Conservation (phyloP, 2,329 filamentous ascomycete genomes). For the Ceratocystis alfenasii region DNA sequence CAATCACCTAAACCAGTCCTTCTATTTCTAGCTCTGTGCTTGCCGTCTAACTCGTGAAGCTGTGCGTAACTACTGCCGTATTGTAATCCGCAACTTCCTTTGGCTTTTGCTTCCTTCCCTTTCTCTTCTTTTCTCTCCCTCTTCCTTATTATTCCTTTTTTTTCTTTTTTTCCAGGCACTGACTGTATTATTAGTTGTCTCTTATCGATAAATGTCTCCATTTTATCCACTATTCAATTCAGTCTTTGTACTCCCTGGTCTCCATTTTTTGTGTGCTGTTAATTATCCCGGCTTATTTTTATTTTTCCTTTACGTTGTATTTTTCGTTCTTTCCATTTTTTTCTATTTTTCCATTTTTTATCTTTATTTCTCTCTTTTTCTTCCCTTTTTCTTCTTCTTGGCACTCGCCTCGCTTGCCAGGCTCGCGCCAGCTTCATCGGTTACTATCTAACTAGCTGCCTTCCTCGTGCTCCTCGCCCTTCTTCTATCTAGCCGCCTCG, state of each 20-base stretch:
- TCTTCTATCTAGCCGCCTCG: neutral
- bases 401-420: neutral
- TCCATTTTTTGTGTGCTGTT: too few relatives aligned
- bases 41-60: neutral
- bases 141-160: neutral
- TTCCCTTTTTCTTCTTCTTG: neutral
- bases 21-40: neutral
- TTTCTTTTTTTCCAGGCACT: neutral
- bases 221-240: too few relatives aligned
- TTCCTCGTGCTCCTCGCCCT: neutral
- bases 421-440: neutral
- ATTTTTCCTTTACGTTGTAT: neutral
- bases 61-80: neutral
- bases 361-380: neutral
- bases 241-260: too few relatives aligned
- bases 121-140: neutral
- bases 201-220: too few relatives aligned
- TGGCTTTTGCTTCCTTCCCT: neutral
- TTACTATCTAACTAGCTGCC: neutral
- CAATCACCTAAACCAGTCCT: neutral
- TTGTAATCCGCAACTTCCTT: neutral
- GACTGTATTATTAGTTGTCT: too few relatives aligned
- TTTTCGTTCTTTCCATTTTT: neutral
- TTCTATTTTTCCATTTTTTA: neutral
- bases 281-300: too few relatives aligned